Evolutionary conservation across 202 grass and related monocot genomes (phyloP), one percentile per base, ranked within the genome.

Genomic region (Carex sylvatica): DNA sequence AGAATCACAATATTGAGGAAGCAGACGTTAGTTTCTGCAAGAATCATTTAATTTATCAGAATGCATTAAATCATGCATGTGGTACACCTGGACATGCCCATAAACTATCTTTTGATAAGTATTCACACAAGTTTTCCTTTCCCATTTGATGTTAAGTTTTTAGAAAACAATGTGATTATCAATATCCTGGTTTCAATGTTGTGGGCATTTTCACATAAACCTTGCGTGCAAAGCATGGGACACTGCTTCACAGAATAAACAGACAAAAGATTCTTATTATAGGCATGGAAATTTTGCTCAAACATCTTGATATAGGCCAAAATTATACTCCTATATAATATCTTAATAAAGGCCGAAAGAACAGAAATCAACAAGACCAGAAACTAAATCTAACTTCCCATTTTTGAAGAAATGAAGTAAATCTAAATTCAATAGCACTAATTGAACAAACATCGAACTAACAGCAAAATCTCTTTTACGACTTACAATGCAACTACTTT

Each of bases 401-500:
- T 55, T 9, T 35, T 55, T 76, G 1, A 9, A 18, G 6, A 75
- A 56, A 33, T 54, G n/a, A 53, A 82, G 20, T 54, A 66, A 44
- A 82, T 65, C 24, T 65, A 67, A 74, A 51, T 65, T 81, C 30
- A 49, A 65, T 65, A 23, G 33, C 10, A 65, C 30, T 80, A 24
- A 44, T 64, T 4, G 9, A 80, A 63, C 77, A 26, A 80, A 11
- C n/a, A 80, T 80, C 13, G 20, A 80, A 64, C 30, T 40, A 44
- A 80, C 9, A 47, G 9, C 23, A 80, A 76, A 46, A 54, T 80
- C 35, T 11, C n/a, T 64, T 14, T 15, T 62, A 19, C 16, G 40
- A 95, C 95, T 98, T 88, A 98, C 95, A 93, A 64, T 71, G 76
- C 31, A 36, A 83, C 4, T 46, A 91, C 83, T 81, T 46, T 81